These are phyloP conservation scores for Hypocrella siamensis DNA, from an alignment of 2,329 filamentous ascomycete species.

Conservation along the genomic window DNA sequence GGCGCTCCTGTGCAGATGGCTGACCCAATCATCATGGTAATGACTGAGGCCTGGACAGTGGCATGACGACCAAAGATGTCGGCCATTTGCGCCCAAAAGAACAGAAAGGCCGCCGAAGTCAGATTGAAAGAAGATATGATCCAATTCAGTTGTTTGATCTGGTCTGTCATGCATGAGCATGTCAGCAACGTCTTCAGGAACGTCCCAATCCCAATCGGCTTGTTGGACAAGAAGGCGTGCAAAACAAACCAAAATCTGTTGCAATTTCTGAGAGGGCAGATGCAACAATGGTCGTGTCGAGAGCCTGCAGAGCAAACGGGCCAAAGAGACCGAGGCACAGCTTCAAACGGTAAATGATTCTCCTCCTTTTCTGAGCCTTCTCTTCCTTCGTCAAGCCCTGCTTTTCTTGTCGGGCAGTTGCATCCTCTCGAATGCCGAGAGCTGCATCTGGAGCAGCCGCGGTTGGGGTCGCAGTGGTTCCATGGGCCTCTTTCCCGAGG, in stretches of 20 bases:
- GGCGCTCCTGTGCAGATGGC: constrained; percentile 44
- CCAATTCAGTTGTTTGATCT: constrained; percentile 48
- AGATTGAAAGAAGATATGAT: constrained; percentile 56
- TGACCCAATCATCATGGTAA: constrained; percentile 43
- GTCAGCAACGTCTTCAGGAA: constrained; percentile 43
- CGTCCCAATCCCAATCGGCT: constrained; percentile 14
- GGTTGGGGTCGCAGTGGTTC: too few species aligned
- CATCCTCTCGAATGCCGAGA: too few species aligned
- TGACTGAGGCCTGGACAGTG: constrained; percentile 38
- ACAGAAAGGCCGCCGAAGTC: constrained; percentile 50
- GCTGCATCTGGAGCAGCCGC: too few species aligned
- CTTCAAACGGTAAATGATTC: constrained; percentile 6
- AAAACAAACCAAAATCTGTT: too few species aligned
- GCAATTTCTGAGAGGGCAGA: background rate
- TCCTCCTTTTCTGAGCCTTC: too few species aligned
- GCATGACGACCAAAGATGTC: constrained; percentile 49
- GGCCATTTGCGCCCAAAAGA: constrained; percentile 47
- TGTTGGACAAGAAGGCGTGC: background rate
- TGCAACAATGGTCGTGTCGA: constrained; percentile 43
- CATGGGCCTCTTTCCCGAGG: too few species aligned
- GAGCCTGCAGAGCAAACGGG: constrained; percentile 44
- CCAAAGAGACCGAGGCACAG: constrained; percentile 36
- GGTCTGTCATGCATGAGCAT: too few species aligned
- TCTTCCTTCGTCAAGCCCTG: too few species aligned
- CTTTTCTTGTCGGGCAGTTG: too few species aligned